phyloP scores from a whole-genome alignment of 306 rosid species.

The Morella rubra region DNA sequence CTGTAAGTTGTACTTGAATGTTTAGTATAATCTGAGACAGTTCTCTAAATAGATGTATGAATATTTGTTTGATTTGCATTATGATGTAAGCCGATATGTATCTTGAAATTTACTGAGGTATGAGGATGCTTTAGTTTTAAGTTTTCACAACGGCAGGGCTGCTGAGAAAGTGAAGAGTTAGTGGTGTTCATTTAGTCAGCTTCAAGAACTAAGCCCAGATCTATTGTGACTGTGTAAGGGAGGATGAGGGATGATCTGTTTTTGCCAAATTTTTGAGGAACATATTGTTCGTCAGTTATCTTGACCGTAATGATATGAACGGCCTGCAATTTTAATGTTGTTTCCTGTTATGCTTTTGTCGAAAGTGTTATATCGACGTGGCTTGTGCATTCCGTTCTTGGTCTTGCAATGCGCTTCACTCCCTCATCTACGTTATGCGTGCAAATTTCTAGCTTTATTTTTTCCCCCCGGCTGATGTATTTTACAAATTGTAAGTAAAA shows the following conservation, averaged over 20 bases:
- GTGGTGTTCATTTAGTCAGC: background rate
- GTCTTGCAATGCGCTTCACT: too few species aligned
- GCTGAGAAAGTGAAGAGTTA: background rate
- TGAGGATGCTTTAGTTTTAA: background rate
- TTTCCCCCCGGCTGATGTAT: too few species aligned
- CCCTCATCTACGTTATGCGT: too few species aligned
- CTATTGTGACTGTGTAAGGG: background rate
- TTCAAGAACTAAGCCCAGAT: background rate
- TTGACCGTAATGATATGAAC: background rate
- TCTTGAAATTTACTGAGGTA: background rate
- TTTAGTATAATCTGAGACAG: background rate
- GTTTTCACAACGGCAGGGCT: background rate
- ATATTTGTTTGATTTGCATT: conserved; percentile 3
- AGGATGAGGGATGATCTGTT: background rate
- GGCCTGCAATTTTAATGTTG: background rate
- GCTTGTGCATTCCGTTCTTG: too few species aligned
- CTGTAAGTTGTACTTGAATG: background rate
- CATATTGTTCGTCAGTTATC: background rate
- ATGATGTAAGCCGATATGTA: background rate
- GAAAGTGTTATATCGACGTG: too few species aligned
- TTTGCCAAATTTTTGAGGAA: background rate
- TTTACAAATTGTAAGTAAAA: too few species aligned
- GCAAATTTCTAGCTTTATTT: too few species aligned
- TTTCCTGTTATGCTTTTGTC: too few species aligned
- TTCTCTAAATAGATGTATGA: background rate